phyloP scores from a whole-genome alignment of 352 stramenopile species.

The Pythium coloratum region DNA sequence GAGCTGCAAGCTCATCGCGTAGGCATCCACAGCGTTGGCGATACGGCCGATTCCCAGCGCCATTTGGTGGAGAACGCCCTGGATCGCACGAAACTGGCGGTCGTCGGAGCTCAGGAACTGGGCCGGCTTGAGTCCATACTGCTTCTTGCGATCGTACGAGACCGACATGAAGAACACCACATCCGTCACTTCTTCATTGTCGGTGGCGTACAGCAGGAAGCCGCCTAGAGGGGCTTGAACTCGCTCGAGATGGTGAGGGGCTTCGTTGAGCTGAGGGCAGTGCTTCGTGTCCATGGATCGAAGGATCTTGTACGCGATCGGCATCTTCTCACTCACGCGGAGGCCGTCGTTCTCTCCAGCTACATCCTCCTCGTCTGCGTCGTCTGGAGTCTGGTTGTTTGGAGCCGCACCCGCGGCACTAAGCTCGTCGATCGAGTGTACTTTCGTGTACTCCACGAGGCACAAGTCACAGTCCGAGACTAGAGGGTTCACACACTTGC shows the following conservation, averaged over 20 bases:
- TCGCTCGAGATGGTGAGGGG: conserved; percentile 57
- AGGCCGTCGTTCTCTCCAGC: conserved; percentile 30
- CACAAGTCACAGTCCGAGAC: conserved; percentile 75
- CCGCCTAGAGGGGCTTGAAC: conserved; percentile 59
- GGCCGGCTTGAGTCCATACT: conserved; percentile 13
- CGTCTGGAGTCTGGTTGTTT: conserved; percentile 24
- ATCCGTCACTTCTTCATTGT: conserved; percentile 55
- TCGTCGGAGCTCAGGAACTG: conserved; percentile 39
- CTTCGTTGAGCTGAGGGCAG: conserved; percentile 63
- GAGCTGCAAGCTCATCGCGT: conserved; percentile 56
- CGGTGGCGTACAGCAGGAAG: conserved; percentile 69
- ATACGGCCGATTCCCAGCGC: conserved; percentile 50
- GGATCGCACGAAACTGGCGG: conserved; percentile 62
- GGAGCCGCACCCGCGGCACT: conserved; percentile 8
- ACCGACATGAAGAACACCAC: conserved; percentile 82
- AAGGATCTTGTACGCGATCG: conserved; percentile 71
- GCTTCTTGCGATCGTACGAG: conserved; percentile 23
- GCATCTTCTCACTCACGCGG: conserved; percentile 29
- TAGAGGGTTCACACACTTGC: conserved; percentile 60
- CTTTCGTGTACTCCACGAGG: conserved; percentile 68
- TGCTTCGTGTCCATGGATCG: conserved; percentile 62
- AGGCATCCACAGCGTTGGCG: conserved; percentile 60
- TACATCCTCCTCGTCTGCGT: conserved; percentile 22
- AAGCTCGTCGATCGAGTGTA: conserved; percentile 53
- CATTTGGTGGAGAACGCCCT: conserved; percentile 60